Percentiles rank a stretch among this genome's conserved stretches.
phyloP scores from a whole-genome alignment of 441 rosid species.

The Heliophila coronopifolia region DNA sequence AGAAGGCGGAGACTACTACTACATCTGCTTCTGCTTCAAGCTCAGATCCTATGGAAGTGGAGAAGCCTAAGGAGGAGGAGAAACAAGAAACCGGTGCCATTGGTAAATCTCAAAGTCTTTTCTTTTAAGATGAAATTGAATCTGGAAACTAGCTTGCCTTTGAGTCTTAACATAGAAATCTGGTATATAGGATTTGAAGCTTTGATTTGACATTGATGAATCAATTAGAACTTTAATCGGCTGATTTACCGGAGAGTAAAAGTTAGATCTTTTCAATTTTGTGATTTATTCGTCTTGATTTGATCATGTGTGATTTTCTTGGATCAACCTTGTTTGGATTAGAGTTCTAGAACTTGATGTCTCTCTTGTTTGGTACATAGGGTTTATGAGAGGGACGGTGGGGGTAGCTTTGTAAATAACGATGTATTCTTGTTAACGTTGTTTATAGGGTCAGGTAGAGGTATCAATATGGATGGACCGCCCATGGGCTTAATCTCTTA shows the following conservation, averaged over 20 bases:
- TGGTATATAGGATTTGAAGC: not conserved
- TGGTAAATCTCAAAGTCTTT: constrained; percentile 26
- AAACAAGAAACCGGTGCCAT: constrained; percentile 24
- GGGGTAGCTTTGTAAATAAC: too few relatives aligned
- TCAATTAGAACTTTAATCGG: not conserved
- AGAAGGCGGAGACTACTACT: not conserved
- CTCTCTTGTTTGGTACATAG: too few relatives aligned
- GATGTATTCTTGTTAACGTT: too few relatives aligned
- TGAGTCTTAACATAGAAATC: not conserved
- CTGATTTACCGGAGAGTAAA: not conserved
- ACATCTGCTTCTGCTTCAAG: too few relatives aligned
- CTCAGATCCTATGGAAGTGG: constrained; percentile 18
- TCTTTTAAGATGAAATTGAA: not conserved
- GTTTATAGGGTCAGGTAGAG: too few relatives aligned
- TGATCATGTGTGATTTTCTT: not conserved
- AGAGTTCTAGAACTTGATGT: not conserved
- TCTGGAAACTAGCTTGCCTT: not conserved
- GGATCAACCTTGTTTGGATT: not conserved
- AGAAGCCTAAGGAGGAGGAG: constrained; percentile 32
- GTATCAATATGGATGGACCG: too few relatives aligned
- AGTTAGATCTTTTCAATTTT: not conserved
- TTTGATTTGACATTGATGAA: constrained; percentile 11
- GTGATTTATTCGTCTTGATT: not conserved
- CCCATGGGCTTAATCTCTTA: too few relatives aligned
- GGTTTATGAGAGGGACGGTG: too few relatives aligned